Evolutionary conservation across 2,329 filamentous ascomycete species (phyloP).

Genomic region (Trichoderma pleuroti): DNA sequence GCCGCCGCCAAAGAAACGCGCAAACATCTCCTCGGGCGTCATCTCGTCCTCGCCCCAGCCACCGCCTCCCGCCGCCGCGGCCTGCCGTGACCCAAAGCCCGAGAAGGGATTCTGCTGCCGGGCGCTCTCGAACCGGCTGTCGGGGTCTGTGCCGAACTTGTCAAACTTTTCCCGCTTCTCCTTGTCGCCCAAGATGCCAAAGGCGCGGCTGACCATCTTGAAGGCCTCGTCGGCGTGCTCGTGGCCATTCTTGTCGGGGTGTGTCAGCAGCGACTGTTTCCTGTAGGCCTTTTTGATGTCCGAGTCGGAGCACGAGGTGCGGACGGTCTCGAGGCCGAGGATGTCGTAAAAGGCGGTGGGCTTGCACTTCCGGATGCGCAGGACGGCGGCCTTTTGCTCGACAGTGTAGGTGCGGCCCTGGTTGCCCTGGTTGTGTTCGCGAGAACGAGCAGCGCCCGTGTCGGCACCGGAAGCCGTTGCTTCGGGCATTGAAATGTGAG

Average conservation of each 20-base stretch:
- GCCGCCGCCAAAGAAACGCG: constrained; percentile 88
- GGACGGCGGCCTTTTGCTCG: constrained; percentile 87
- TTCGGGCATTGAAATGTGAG: constrained; percentile 35
- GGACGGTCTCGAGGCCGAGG: constrained; percentile 64
- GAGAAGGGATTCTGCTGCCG: constrained; percentile 61
- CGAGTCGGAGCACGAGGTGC: constrained; percentile 64
- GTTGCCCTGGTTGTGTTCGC: constrained; percentile 73
- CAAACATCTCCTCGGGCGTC: constrained; percentile 94
- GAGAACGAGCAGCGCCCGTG: constrained; percentile 46
- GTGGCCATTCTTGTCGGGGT: constrained; percentile 98
- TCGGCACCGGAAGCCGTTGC: constrained; percentile 55
- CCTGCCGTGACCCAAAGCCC: constrained; percentile 51
- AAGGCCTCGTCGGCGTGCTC: constrained; percentile 95
- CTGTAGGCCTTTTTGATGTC: constrained; percentile 98
- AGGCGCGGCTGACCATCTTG: constrained; percentile 94
- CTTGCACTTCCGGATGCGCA: constrained; percentile 80
- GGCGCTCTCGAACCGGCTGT: constrained; percentile 72
- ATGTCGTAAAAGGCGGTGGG: constrained; percentile 96
- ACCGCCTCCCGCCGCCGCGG: constrained; percentile 44
- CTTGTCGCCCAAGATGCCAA: constrained; percentile 86
- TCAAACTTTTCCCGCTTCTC: constrained; percentile 86
- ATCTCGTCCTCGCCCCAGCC: constrained; percentile 83
- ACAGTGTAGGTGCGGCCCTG: constrained; percentile 74
- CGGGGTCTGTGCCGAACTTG: constrained; percentile 85
- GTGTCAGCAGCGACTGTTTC: constrained; percentile 88